Percentiles rank a stretch among this genome's conserved stretches.
phyloP scores from a whole-genome alignment of 345 rosid species.

The Salix dunnii region DNA sequence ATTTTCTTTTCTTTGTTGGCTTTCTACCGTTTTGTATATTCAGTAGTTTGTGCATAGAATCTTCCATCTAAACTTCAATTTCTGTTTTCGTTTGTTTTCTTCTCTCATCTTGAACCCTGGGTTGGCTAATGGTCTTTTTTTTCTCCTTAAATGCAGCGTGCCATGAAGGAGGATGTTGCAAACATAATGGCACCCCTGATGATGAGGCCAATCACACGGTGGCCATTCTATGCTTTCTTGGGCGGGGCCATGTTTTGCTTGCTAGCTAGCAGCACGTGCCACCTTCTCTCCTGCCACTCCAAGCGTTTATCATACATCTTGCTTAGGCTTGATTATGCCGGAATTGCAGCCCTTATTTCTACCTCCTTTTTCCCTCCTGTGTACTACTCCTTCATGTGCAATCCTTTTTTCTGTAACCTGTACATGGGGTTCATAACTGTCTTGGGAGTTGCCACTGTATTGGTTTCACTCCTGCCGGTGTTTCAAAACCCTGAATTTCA shows the following conservation, averaged over 20 bases:
- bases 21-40: background rate
- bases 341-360: conserved; percentile 79
- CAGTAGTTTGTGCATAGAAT: background rate
- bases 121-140: conserved; percentile 8
- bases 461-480: conserved; percentile 70
- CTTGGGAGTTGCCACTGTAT: conserved; percentile 58
- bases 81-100: background rate
- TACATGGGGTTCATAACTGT: conserved; percentile 80
- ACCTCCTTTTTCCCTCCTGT: conserved; percentile 91
- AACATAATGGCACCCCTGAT: conserved; percentile 72
- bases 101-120: conserved; percentile 6
- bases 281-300: conserved; percentile 89
- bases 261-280: conserved; percentile 83
- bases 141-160: conserved; percentile 43
- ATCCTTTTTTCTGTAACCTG: conserved; percentile 86
- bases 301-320: conserved; percentile 71
- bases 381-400: conserved; percentile 90
- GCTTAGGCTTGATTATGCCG: conserved; percentile 89
- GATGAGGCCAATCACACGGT: conserved; percentile 72
- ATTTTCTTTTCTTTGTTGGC: background rate
- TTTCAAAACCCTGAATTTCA: conserved; percentile 82
- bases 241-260: conserved; percentile 98
- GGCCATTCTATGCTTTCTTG: conserved; percentile 90
- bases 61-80: background rate
- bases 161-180: conserved; percentile 65